These are phyloP conservation scores for Boletus reticulatus DNA, from an alignment of 768 basidiomycete species.

Conservation along the genomic window DNA sequence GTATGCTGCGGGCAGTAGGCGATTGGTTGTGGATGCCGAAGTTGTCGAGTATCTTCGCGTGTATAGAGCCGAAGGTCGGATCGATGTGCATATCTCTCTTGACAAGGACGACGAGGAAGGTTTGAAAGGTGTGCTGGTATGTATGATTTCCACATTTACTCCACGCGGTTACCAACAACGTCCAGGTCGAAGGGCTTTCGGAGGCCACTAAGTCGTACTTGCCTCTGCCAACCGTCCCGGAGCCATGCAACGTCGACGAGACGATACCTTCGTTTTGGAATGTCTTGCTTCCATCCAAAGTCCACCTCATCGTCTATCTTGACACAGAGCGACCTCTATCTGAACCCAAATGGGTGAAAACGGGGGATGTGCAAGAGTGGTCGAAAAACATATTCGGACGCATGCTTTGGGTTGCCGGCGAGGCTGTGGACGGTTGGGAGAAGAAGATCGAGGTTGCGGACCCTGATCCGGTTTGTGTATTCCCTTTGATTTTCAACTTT, in stretches of 20 bases:
- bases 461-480: slow-evolving; percentile 83
- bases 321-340: slow-evolving; percentile 88
- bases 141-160: slow-evolving; percentile 25
- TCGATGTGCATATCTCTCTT: slow-evolving; percentile 74
- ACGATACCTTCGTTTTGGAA: slow-evolving; percentile 76
- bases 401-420: slow-evolving; percentile 84
- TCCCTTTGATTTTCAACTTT: not conserved
- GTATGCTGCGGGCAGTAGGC: slow-evolving; percentile 84
- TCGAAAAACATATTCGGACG: slow-evolving; percentile 82
- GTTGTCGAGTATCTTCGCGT: slow-evolving; percentile 81
- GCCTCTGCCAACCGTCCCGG: slow-evolving; percentile 48
- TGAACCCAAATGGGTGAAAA: slow-evolving; percentile 96
- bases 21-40: slow-evolving; percentile 87
- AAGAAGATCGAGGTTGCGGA: slow-evolving; percentile 90
- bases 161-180: slow-evolving; percentile 7
- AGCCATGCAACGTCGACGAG: slow-evolving; percentile 45
- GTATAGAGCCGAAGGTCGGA: slow-evolving; percentile 76
- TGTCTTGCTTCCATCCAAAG: slow-evolving; percentile 46
- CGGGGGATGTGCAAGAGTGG: slow-evolving; percentile 94
- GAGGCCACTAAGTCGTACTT: slow-evolving; percentile 71
- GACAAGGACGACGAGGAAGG: slow-evolving; percentile 52
- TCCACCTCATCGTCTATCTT: slow-evolving; percentile 73
- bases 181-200: slow-evolving; percentile 71
- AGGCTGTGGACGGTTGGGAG: slow-evolving; percentile 89
- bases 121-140: slow-evolving; percentile 74